These are phyloP conservation scores for Cyclotella cryptica DNA, from an alignment of 108 stramenopile genomes.

Conservation along the genomic window DNA sequence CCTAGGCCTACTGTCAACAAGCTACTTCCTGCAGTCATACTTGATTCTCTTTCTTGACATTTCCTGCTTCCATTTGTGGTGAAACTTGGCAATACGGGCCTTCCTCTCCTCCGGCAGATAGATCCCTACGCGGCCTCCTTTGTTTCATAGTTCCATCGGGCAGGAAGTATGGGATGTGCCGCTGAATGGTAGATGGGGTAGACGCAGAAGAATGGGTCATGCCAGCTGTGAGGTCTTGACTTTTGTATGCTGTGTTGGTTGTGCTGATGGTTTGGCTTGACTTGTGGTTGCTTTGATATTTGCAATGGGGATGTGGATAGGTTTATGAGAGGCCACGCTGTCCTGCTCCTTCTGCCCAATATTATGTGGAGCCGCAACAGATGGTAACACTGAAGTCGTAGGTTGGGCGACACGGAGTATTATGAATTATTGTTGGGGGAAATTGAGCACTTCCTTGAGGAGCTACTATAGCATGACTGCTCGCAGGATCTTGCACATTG, in stretches of 20 bases:
- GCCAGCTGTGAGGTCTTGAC: slow-evolving; percentile 17
- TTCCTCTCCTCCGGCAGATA: slow-evolving; percentile 94
- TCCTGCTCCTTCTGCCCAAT: neutral
- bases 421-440: slow-evolving; percentile 14
- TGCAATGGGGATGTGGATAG: too few relatives aligned
- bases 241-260: slow-evolving; percentile 6
- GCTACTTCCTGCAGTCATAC: slow-evolving; percentile 98
- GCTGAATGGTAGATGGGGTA: slow-evolving; percentile 6
- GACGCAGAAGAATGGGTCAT: slow-evolving; percentile 18
- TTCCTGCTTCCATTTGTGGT: slow-evolving; percentile 92
- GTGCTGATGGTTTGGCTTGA: neutral
- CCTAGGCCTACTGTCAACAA: slow-evolving; percentile 97
- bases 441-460: slow-evolving; percentile 5
- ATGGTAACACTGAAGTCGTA: neutral
- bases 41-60: slow-evolving; percentile 99
- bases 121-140: slow-evolving; percentile 92
- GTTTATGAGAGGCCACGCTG: neutral
- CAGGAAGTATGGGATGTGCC: slow-evolving; percentile 61
- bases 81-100: slow-evolving; percentile 94
- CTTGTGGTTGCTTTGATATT: neutral
- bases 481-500: neutral
- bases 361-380: neutral
- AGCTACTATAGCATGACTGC: neutral
- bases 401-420: neutral
- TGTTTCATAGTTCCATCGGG: slow-evolving; percentile 86